phyloP scores from a whole-genome alignment of 2,329 filamentous ascomycete genomes.

The Calonectria pseudoreteaudii region DNA sequence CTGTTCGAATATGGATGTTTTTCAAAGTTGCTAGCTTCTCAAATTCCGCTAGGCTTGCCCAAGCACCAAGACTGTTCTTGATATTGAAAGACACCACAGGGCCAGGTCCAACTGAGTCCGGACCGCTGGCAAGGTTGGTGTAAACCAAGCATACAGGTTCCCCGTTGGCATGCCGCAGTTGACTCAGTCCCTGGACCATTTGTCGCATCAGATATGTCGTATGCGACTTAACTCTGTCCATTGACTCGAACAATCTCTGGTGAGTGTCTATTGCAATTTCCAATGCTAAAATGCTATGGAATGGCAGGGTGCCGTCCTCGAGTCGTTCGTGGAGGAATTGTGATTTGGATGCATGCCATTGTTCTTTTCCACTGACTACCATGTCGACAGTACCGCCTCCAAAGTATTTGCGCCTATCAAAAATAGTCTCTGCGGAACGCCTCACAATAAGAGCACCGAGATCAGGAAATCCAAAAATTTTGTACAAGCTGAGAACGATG shows the following conservation, averaged over 20 bases:
- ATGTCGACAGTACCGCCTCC: slow-evolving; percentile 95
- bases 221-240: slow-evolving; percentile 77
- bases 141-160: slow-evolving; percentile 76
- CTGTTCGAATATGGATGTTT: slow-evolving; percentile 86
- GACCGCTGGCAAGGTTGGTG: slow-evolving; percentile 44
- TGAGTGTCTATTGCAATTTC: slow-evolving; percentile 80
- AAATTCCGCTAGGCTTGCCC: slow-evolving; percentile 85
- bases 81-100: slow-evolving; percentile 90
- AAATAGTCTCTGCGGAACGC: slow-evolving; percentile 73
- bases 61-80: slow-evolving; percentile 73
- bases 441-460: slow-evolving; percentile 87
- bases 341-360: slow-evolving; percentile 85
- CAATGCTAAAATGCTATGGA: slow-evolving; percentile 90
- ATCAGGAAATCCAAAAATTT: slow-evolving; percentile 98
- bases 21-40: slow-evolving; percentile 86
- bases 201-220: slow-evolving; percentile 72
- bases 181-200: slow-evolving; percentile 68
- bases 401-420: slow-evolving; percentile 82
- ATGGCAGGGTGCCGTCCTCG: slow-evolving; percentile 91
- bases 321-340: slow-evolving; percentile 81
- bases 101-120: slow-evolving; percentile 63
- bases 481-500: slow-evolving; percentile 89
- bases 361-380: slow-evolving; percentile 80
- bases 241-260: slow-evolving; percentile 75
- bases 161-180: slow-evolving; percentile 77